Evolutionary conservation across 371 early-diverging fungal species (phyloP), one percentile per base, ranked within the genome.

Genomic region (Sporodiniella umbellata): DNA sequence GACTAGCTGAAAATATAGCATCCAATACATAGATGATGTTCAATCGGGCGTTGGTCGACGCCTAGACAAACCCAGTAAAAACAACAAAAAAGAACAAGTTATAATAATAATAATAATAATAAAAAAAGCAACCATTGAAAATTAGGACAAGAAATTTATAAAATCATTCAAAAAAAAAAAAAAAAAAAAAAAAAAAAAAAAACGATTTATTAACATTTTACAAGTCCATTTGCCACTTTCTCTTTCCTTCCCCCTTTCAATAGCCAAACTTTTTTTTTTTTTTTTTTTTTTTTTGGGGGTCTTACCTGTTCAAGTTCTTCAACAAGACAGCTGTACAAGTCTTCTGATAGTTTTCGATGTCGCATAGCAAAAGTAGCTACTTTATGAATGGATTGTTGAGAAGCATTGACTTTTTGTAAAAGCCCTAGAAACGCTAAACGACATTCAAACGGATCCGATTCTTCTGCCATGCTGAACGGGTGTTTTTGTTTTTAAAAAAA

Each of bases 361-460:
- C 82, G 68, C 61, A 89, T 71, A 2, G 87, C 89, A 63, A 84
- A 89, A 33, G 54, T 74, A 3, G 84, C 79, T 31, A 83, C 86
- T 35, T 86, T 80, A 19, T 85, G 81, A 44, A 89, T 88, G 4
- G 84, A 83, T 25, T 84, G 80, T 56, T 89, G 90, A 17, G 88
- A 80, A 14, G 87, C 87, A 54, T 79, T 86, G n/a, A 89, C 73
- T 62, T 84, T 84, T 52, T 79, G 72, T 38, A 89, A 65, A 48
- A 85, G 52, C n/a, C 71, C 61, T 33, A 81, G 56, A 50, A 89
- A 89, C 11, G 66, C 57, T 40, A 89, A 54, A 30, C 88, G 81
- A 45, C 86, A 87, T 70, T 88, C 88, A 46, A 89, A 89, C 0
- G 88, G 88, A 61, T 89, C 89, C n/a, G 80, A 75, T 28, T 83